Evolutionary conservation across 2,329 filamentous ascomycete genomes (phyloP).

Genomic region (Cladophialophora exuberans): DNA sequence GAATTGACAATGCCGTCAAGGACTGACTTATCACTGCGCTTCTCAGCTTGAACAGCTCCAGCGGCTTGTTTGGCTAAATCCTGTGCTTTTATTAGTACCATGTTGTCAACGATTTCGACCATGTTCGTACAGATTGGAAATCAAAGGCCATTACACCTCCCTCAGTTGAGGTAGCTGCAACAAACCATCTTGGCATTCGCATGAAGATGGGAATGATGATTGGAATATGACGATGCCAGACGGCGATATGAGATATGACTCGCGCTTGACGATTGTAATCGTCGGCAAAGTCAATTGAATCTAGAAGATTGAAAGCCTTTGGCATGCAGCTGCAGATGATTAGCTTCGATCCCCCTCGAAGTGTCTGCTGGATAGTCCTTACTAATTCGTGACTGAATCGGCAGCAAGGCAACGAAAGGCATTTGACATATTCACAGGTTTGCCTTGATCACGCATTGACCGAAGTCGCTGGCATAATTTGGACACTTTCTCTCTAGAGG

Average conservation of each 20-base stretch:
- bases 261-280: slow-evolving; percentile 29
- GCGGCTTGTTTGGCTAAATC: slow-evolving; percentile 24
- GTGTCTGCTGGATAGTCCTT: neutral
- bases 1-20: slow-evolving; percentile 31
- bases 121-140: slow-evolving; percentile 27
- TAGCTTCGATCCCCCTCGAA: neutral
- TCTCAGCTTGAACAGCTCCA: slow-evolving; percentile 23
- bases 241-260: slow-evolving; percentile 28
- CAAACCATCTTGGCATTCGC: slow-evolving; percentile 27
- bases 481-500: slow-evolving; percentile 23
- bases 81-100: slow-evolving; percentile 11
- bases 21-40: slow-evolving; percentile 32
- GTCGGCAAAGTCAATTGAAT: slow-evolving; percentile 30
- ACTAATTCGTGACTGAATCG: slow-evolving; percentile 32
- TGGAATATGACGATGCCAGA: slow-evolving; percentile 31
- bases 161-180: slow-evolving; percentile 27
- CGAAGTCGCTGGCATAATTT: slow-evolving; percentile 29
- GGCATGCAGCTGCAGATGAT: slow-evolving; percentile 22
- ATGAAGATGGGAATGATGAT: slow-evolving; percentile 31
- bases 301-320: slow-evolving; percentile 28
- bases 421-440: slow-evolving; percentile 30
- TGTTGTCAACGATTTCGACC: neutral
- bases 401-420: slow-evolving; percentile 31
- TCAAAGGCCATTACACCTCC: slow-evolving; percentile 27
- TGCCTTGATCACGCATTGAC: slow-evolving; percentile 22